Base-by-base conservation (phyloP, 208 protist species). In the Borovskyia barvae region DNA sequence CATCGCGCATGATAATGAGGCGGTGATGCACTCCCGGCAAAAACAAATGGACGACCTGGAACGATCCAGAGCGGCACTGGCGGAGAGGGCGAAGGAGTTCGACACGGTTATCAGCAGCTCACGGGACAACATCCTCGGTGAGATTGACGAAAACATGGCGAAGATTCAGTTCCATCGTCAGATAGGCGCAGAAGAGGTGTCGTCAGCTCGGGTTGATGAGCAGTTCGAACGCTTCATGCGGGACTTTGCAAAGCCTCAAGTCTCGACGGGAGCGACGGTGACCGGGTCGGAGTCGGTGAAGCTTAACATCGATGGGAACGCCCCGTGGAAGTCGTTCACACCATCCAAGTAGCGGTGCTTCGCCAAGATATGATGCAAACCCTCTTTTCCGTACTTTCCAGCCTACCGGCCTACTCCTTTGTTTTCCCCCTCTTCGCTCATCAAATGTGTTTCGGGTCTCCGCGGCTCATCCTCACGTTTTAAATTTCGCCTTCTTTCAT, bases 161-260 rank as follows among this genome's bases (percentile, higher is more conserved):
- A 91, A 82, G 55, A 90, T 93, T 55, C 83, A 93, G 49, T 90
- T 90, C 54, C 72, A 54, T 3, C 61, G 80, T 5, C 86, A 93
- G 39, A 41, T 78, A 9, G 85, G 80, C 0, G 83, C 85, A 5
- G 73, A 90, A 41, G 59, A 89, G 46, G 72, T 93, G 19, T 75
- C 74, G 3, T 59, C 81, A 0, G 59, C 90, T 63, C 90, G 84
- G 39, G 72, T 93, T 19, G 84, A 95, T 37, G 90, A 95, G 59
- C 90, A 95, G 69, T 92, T 95, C 55, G 84, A 92, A 28, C 78
- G 90, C 30, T 95, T 95, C 33, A 79, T 93, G 79, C 85, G 84
- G 30, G 72, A 76, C 30, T 92, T 93, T 58, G 70, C 84, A 33
- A 74, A 69, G 5, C 75, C 71, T 2, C 46, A 37, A 20, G 24